Evolutionary conservation across 208 protist genomes (phyloP).

Genomic region (Trypanosoma caninum): DNA sequence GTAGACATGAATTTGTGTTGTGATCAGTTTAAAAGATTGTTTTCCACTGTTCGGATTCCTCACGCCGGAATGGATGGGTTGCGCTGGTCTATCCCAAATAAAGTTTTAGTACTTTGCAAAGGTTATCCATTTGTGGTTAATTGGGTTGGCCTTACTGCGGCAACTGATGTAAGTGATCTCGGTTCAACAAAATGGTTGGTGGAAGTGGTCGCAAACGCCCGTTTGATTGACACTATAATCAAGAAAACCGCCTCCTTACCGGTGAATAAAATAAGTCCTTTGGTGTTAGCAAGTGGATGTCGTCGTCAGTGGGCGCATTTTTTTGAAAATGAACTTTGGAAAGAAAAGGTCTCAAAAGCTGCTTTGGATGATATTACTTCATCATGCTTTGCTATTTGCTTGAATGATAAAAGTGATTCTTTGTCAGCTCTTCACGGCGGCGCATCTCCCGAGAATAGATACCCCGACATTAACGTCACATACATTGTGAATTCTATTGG

Average conservation of each 20-base stretch:
- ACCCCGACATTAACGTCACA: slow-evolving; percentile 26
- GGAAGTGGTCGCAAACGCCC: slow-evolving; percentile 22
- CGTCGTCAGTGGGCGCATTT: slow-evolving; percentile 14
- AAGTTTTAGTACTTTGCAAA: slow-evolving; percentile 15
- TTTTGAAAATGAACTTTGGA: slow-evolving; percentile 22
- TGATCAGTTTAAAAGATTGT: slow-evolving; percentile 22
- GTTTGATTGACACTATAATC: slow-evolving; percentile 18
- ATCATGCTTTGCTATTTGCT: slow-evolving; percentile 18
- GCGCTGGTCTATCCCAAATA: slow-evolving; percentile 19
- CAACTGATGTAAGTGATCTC: not conserved
- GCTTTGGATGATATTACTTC: slow-evolving; percentile 24
- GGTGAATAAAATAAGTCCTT: slow-evolving; percentile 6
- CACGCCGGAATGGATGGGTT: slow-evolving; percentile 19
- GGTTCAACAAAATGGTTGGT: slow-evolving; percentile 2
- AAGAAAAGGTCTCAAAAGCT: not conserved
- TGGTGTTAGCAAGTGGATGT: slow-evolving; percentile 18
- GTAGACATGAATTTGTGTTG: slow-evolving; percentile 22
- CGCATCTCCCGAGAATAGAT: slow-evolving; percentile 22
- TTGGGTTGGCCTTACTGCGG: slow-evolving; percentile 8
- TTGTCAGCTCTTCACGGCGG: slow-evolving; percentile 14
- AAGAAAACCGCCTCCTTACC: not conserved
- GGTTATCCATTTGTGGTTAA: slow-evolving; percentile 19
- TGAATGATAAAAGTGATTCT: slow-evolving; percentile 17
- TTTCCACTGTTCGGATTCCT: slow-evolving; percentile 26
- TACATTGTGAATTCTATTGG: slow-evolving; percentile 16